These are phyloP conservation scores for Nannochloropsis salina DNA, from an alignment of 108 stramenopile species.

Conservation along the genomic window DNA sequence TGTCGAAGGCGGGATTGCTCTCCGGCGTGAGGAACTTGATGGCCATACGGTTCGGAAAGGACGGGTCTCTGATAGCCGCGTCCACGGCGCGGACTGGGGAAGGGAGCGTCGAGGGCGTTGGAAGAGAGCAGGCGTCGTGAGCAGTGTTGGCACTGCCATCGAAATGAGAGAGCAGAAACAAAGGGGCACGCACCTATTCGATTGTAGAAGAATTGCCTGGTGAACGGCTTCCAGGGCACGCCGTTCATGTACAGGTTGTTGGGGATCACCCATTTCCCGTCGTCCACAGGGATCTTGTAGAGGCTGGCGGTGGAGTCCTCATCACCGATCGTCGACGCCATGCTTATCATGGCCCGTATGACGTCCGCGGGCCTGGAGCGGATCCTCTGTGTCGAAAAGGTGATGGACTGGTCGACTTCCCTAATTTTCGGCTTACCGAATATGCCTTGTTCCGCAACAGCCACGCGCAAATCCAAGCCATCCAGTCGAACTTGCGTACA, in stretches of 20 bases:
- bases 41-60: neutral
- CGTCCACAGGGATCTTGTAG: neutral
- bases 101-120: too few relatives aligned
- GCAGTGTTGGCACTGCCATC: too few relatives aligned
- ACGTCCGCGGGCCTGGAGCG: neutral
- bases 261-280: neutral
- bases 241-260: neutral
- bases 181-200: neutral
- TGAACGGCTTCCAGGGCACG: neutral
- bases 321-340: neutral
- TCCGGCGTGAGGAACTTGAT: neutral
- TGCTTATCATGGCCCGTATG: neutral
- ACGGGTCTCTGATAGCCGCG: neutral
- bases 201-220: neutral
- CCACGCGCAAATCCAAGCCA: slow-evolving; percentile 1
- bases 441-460: neutral
- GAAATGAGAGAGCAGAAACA: too few relatives aligned
- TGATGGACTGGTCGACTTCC: neutral
- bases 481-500: neutral
- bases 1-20: slow-evolving; percentile 23
- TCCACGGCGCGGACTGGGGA: neutral
- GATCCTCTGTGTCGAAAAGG: neutral
- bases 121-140: too few relatives aligned
- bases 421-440: neutral
- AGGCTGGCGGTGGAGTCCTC: neutral